Base-by-base conservation (phyloP, 1,284 basidiomycete genomes). In the Veloboletus limbatus region DNA sequence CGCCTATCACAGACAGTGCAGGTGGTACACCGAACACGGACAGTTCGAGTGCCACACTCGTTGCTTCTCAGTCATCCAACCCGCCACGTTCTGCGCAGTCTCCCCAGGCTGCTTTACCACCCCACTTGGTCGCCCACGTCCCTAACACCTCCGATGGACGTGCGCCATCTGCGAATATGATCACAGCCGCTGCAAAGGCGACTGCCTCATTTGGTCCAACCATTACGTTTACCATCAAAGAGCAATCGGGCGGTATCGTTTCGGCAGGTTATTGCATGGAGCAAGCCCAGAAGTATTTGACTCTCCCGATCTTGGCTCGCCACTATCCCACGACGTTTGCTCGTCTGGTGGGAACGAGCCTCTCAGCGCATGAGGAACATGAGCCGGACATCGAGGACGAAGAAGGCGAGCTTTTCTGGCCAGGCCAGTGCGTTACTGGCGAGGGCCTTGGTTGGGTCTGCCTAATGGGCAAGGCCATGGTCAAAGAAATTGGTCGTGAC, bases 401-500 rank as follows among this genome's bases (percentile, higher is more conserved):
- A 53, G 86, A 88, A 60, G 84, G 86, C 51, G 87, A 88, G 57
- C 71, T 89, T 14, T 85, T 79, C 60, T 89, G 86, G 87, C 87
- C 86, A 1, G 78, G 79, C 28, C 80, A 86, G 55, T 71, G 76
- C 34, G 69, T 79, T 40, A 82, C 77, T 24, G 85, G 84, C 40
- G 82, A 86, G 61, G 85, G 86, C 40, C 70, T 89, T 24, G 86
- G 81, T 14, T 89, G 86, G 86, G 78, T 88, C 13, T 88, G 85
- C 62, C 69, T 83, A 32, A 80, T 89, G 77, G 86, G 85, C 53
- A 85, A 82, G 60, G 81, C 85, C 32, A 89, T 89, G 86, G 77
- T 89, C 58, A 80, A 76, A 55, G 86, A 89, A 60, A 84, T 85
- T 56, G 85, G 85, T 50, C 79, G 79, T 58, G 73, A 78, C 25